Base-by-base conservation (phyloP, 108 stramenopile species). In the Nannochloropsis oceanica region DNA sequence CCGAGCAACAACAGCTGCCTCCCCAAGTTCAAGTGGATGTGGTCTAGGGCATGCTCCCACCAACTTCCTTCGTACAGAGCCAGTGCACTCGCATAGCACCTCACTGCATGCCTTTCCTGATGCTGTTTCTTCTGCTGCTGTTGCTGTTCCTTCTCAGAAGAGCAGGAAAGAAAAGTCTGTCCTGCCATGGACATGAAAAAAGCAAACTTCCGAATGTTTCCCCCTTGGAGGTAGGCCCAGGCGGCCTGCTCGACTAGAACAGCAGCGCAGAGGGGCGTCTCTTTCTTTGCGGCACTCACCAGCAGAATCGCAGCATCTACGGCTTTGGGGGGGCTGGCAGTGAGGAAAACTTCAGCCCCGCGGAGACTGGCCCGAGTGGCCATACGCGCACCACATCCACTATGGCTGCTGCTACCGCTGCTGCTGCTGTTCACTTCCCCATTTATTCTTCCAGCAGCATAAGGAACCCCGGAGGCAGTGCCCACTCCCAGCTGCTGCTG, bases 241-340 rank as follows among this genome's bases (percentile, higher is more conserved):
- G 85, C 85, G 22, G 85, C 81, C 0, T 50, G 80, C 81, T 86
- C 85, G 22, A 86, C 81, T 81, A 86, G 43, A 26, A 86, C 85
- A 26, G 85, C 85, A 12, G 85, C 81, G 44, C 81, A 81, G 27
- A 86, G 81, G 10, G 85, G 46, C 50, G 26, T 86, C 43, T 86
- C 85, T 42, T 73, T 73, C n/a, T n/a, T 18, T n/a, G 59, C 59
- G 59, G 59, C 59, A n/a, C n/a, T 9, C 59, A 73, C 5, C 59
- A 73, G 59, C 59, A 73, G 9, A 7, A n/a, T 73, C 0, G 59
- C 59, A 73, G 59, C 59, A 10, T 73, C 59, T 0, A 73, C 59
- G 59, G 59, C 59, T 3, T 73, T 0, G 59, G 59, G 59, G 0
- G 59, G 8, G 8, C 59, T 73, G n/a, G 59, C 59, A 18, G 59